These are phyloP conservation scores for Pseudoscleropodium purum DNA, from an alignment of 225 moss, liverwort and hornwort species.

Conservation along the genomic window DNA sequence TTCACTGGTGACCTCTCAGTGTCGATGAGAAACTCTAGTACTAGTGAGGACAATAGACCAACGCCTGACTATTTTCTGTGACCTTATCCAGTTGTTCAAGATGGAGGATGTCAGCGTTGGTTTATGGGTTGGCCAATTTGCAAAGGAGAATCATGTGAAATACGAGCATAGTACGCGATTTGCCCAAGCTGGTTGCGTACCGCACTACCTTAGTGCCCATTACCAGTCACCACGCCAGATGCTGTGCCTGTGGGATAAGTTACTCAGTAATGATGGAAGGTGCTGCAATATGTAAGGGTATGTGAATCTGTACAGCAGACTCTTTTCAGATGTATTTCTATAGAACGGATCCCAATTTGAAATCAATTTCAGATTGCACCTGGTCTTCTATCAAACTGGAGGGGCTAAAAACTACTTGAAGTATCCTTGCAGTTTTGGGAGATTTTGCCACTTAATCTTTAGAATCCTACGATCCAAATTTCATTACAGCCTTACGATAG, in stretches of 20 bases:
- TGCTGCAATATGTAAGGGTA: constrained; percentile 39
- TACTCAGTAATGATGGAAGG: constrained; percentile 23
- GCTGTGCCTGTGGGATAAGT: constrained; percentile 53
- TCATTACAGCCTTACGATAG: neutral
- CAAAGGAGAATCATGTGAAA: constrained; percentile 31
- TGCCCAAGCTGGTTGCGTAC: constrained; percentile 44
- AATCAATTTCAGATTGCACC: constrained; percentile 6
- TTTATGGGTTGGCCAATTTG: constrained; percentile 47
- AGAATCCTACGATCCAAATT: neutral
- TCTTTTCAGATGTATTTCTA: constrained; percentile 7
- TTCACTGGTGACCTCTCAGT: neutral
- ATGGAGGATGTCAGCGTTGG: constrained; percentile 60
- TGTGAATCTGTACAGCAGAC: constrained; percentile 10
- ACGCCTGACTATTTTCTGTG: neutral
- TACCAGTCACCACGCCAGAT: constrained; percentile 58
- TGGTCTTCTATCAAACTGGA: neutral
- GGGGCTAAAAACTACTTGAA: neutral
- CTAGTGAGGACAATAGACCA: neutral
- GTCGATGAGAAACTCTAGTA: neutral
- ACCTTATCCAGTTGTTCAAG: constrained; percentile 43
- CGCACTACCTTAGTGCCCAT: constrained; percentile 39
- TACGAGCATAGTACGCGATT: constrained; percentile 39
- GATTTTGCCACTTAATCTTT: neutral
- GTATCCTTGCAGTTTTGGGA: neutral
- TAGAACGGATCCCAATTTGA: constrained; percentile 3